A percentile compares a stretch with the other conserved stretches of the same genome.
These are phyloP conservation scores for Leishmania lainsoni DNA, from an alignment of 208 protist genomes.

Conservation along the genomic window DNA sequence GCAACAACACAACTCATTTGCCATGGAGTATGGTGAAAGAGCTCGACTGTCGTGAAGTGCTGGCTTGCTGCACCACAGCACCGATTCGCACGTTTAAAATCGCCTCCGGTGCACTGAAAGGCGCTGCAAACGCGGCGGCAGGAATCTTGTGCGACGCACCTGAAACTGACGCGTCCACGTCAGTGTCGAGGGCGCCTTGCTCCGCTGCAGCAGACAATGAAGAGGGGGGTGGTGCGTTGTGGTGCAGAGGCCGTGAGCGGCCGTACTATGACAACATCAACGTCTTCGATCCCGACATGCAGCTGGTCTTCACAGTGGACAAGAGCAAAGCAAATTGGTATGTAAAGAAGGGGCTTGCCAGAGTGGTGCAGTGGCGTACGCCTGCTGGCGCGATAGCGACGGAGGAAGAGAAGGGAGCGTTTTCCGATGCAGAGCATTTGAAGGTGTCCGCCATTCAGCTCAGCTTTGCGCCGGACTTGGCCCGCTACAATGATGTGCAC, in stretches of 20 bases:
- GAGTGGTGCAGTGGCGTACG: slow-evolving; percentile 45
- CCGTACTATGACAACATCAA: slow-evolving; percentile 76
- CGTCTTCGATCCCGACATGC: slow-evolving; percentile 45
- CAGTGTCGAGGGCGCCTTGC: background rate
- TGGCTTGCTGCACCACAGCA: slow-evolving; percentile 17
- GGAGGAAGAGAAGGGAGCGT: background rate
- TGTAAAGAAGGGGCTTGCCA: slow-evolving; percentile 55
- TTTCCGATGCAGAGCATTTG: background rate
- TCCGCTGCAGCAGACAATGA: background rate
- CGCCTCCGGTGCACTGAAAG: background rate
- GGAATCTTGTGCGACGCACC: background rate
- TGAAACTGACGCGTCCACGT: background rate
- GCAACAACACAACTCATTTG: background rate
- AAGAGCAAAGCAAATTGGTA: slow-evolving; percentile 66
- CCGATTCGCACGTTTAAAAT: background rate
- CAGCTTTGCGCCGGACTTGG: slow-evolving; percentile 55
- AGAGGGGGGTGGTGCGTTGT: slow-evolving; percentile 1
- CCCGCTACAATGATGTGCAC: slow-evolving; percentile 60
- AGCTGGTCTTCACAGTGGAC: slow-evolving; percentile 60
- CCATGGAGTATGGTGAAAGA: slow-evolving; percentile 6
- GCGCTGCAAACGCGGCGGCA: background rate
- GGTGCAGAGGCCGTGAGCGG: slow-evolving; percentile 42
- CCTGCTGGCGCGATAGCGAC: background rate
- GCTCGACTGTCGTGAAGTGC: slow-evolving; percentile 27
- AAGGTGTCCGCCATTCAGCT: slow-evolving; percentile 58